Evolutionary conservation across 1,284 basidiomycete genomes (phyloP).

Genomic region (Cutaneotrichosporon mucoides): DNA sequence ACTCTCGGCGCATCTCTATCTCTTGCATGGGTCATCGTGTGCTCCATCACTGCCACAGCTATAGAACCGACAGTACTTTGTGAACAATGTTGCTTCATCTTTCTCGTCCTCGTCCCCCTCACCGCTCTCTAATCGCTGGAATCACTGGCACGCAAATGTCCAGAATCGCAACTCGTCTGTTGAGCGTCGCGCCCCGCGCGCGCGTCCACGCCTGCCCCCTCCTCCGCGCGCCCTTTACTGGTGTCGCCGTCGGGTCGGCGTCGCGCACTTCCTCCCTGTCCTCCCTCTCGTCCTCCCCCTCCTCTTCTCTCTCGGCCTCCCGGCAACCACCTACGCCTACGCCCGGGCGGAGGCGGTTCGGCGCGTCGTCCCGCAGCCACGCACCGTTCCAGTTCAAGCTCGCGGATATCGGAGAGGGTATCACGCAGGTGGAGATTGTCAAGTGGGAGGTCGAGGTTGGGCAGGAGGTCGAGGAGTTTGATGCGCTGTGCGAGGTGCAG

Average conservation of each 20-base stretch:
- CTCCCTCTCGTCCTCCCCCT: background rate
- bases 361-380: constrained; percentile 9
- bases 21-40: too few relatives aligned
- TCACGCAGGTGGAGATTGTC: constrained; percentile 81
- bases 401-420: constrained; percentile 90
- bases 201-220: constrained; percentile 3
- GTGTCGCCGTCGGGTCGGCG: background rate
- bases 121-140: background rate
- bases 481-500: constrained; percentile 86
- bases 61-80: too few relatives aligned
- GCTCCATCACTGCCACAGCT: too few relatives aligned
- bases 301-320: background rate
- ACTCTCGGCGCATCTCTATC: too few relatives aligned
- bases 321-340: background rate
- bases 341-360: constrained; percentile 2
- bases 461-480: constrained; percentile 68
- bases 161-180: constrained; percentile 1
- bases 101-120: background rate
- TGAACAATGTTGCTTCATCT: too few relatives aligned
- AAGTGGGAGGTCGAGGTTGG: constrained; percentile 72
- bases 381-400: constrained; percentile 62
- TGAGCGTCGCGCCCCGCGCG: constrained; percentile 1
- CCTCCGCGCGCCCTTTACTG: constrained; percentile 1
- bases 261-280: background rate
- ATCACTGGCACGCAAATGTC: background rate